Evolutionary conservation across 2,329 filamentous ascomycete genomes (phyloP).

Genomic region (Biscogniauxia marginata): DNA sequence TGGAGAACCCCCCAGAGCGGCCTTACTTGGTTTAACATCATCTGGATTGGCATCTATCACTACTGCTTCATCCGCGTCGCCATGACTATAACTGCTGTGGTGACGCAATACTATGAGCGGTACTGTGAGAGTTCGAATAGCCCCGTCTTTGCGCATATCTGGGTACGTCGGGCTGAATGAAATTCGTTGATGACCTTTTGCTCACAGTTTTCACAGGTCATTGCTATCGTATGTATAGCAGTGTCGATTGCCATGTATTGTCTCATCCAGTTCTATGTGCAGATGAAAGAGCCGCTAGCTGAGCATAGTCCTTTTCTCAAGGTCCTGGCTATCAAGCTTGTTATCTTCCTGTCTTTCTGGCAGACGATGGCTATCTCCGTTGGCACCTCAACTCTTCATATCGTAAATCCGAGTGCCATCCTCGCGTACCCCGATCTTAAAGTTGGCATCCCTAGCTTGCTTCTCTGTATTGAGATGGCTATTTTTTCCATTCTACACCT

Average conservation of each 20-base stretch:
- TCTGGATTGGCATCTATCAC: conserved; percentile 81
- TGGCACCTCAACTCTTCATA: conserved; percentile 56
- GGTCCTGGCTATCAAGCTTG: conserved; percentile 82
- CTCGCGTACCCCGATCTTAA: conserved; percentile 74
- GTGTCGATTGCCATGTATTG: conserved; percentile 87
- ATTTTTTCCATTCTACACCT: conserved; percentile 75
- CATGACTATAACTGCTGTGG: conserved; percentile 76
- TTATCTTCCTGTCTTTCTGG: conserved; percentile 92
- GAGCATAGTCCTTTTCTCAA: conserved; percentile 75
- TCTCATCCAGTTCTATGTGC: conserved; percentile 81
- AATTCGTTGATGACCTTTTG: conserved; percentile 1
- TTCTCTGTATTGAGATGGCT: conserved; percentile 84
- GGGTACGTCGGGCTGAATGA: conserved; percentile 51
- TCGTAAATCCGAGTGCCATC: conserved; percentile 58
- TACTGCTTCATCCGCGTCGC: conserved; percentile 79
- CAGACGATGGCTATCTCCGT: conserved; percentile 58
- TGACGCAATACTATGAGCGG: conserved; percentile 64
- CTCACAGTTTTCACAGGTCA: conserved; percentile 42
- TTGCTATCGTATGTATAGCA: conserved; percentile 67
- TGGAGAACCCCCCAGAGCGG: conserved; percentile 77
- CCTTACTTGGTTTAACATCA: conserved; percentile 86
- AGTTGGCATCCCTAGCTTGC: conserved; percentile 73
- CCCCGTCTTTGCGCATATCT: conserved; percentile 79
- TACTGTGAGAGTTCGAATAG: conserved; percentile 80
- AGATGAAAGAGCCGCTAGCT: conserved; percentile 66